Percentiles rank a stretch among this genome's conserved stretches.
Conservation (phyloP, 352 stramenopile species). For the Phytopythium delawarense region DNA sequence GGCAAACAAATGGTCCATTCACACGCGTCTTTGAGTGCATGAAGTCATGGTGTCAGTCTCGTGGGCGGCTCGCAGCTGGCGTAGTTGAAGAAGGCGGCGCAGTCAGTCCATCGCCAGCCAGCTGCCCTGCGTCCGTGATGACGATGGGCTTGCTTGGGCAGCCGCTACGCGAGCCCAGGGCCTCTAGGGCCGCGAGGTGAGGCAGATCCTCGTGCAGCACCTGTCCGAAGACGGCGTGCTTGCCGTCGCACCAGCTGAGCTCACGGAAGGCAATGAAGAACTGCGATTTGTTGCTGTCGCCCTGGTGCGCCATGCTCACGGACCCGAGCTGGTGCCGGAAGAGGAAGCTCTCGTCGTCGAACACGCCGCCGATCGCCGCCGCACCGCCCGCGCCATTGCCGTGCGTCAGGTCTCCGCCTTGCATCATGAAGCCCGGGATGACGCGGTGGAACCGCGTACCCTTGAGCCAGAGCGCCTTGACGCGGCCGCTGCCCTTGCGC, state of each 20-base stretch:
- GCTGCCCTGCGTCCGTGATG: conserved; percentile 54
- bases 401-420: conserved; percentile 92
- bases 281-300: conserved; percentile 96
- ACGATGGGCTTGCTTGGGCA: conserved; percentile 43
- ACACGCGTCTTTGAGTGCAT: neutral
- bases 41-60: neutral
- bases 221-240: conserved; percentile 98
- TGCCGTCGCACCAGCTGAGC: conserved; percentile 92
- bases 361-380: conserved; percentile 92
- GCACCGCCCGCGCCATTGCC: conserved; percentile 92
- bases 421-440: conserved; percentile 98
- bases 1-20: neutral
- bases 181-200: conserved; percentile 44
- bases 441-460: conserved; percentile 95
- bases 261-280: conserved; percentile 98
- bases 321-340: conserved; percentile 89
- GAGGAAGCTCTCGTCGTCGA: conserved; percentile 96
- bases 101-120: conserved; percentile 20
- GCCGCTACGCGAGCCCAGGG: conserved; percentile 41
- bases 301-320: conserved; percentile 98
- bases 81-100: neutral
- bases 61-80: neutral
- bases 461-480: conserved; percentile 88
- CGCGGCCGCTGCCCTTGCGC: conserved; percentile 42
- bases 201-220: conserved; percentile 80